phyloP scores from a whole-genome alignment of 2,329 filamentous ascomycete species.

The Cadophora luteo-olivacea region DNA sequence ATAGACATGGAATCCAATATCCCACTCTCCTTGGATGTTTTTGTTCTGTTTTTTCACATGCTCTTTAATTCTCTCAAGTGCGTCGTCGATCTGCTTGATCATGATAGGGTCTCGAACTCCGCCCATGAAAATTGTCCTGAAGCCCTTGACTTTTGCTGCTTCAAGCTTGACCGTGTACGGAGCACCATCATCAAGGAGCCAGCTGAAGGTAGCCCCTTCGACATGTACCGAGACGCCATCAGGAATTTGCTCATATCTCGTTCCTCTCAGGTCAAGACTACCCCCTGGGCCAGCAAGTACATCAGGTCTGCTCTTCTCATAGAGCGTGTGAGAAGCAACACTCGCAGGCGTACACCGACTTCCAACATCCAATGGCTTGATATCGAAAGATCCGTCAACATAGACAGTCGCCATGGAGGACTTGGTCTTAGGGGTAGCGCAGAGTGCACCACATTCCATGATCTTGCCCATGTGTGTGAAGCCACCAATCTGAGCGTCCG shows the following conservation, averaged over 20 bases:
- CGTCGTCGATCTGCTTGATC: conserved; percentile 49
- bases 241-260: conserved; percentile 51
- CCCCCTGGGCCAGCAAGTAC: conserved; percentile 57
- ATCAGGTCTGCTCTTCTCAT: conserved; percentile 61
- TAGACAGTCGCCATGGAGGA: neutral
- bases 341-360: conserved; percentile 54
- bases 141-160: conserved; percentile 51
- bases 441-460: neutral
- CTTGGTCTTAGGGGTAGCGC: neutral
- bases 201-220: conserved; percentile 48
- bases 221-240: conserved; percentile 51
- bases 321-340: conserved; percentile 60
- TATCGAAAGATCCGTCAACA: neutral
- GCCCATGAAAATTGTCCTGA: conserved; percentile 54
- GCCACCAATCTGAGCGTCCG: neutral
- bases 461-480: neutral
- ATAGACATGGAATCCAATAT: conserved; percentile 54
- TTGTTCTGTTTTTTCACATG: neutral
- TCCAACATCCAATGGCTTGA: conserved; percentile 47
- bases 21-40: conserved; percentile 21
- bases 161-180: conserved; percentile 58
- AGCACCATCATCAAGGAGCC: conserved; percentile 33
- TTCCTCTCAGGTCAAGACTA: conserved; percentile 49
- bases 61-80: conserved; percentile 43
- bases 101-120: conserved; percentile 54